Evolutionary conservation across 1,284 basidiomycete genomes (phyloP).

Genomic region (Ceratobasidium sp.): DNA sequence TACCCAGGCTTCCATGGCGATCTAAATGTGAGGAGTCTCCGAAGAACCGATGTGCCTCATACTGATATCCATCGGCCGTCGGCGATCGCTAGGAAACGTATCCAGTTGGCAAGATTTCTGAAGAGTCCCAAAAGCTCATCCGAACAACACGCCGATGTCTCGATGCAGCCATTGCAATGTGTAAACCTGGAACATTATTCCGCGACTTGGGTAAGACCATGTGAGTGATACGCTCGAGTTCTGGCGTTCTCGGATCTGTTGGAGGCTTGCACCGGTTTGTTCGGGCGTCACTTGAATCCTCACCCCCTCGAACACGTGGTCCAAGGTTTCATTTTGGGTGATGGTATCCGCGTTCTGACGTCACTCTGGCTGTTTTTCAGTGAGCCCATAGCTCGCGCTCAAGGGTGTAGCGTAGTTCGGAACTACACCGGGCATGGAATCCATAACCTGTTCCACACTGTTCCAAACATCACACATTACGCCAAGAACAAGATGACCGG

Average conservation of each 20-base stretch:
- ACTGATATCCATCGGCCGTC: not conserved
- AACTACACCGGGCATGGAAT: slow-evolving; percentile 93
- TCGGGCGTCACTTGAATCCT: slow-evolving; percentile 19
- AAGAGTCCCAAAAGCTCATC: slow-evolving; percentile 82
- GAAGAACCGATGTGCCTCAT: slow-evolving; percentile 44
- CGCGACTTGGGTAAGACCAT: slow-evolving; percentile 83
- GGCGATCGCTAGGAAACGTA: slow-evolving; percentile 59
- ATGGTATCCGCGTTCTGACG: slow-evolving; percentile 16
- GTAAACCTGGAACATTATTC: slow-evolving; percentile 88
- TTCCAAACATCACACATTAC: slow-evolving; percentile 83
- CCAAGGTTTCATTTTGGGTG: not conserved
- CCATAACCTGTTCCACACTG: slow-evolving; percentile 79
- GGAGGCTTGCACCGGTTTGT: slow-evolving; percentile 5
- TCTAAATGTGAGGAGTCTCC: slow-evolving; percentile 67
- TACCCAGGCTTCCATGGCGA: slow-evolving; percentile 83
- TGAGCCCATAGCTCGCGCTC: slow-evolving; percentile 80
- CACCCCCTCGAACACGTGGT: slow-evolving; percentile 14
- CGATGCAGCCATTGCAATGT: slow-evolving; percentile 86
- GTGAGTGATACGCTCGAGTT: slow-evolving; percentile 61
- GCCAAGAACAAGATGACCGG: slow-evolving; percentile 85
- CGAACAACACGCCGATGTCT: slow-evolving; percentile 78
- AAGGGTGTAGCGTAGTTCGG: slow-evolving; percentile 83
- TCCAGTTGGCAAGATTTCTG: slow-evolving; percentile 85
- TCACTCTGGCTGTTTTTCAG: slow-evolving; percentile 50
- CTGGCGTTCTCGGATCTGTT: slow-evolving; percentile 6